Evolutionary conservation across 768 basidiomycete genomes (phyloP).

Genomic region (Cubamyces lactineus): DNA sequence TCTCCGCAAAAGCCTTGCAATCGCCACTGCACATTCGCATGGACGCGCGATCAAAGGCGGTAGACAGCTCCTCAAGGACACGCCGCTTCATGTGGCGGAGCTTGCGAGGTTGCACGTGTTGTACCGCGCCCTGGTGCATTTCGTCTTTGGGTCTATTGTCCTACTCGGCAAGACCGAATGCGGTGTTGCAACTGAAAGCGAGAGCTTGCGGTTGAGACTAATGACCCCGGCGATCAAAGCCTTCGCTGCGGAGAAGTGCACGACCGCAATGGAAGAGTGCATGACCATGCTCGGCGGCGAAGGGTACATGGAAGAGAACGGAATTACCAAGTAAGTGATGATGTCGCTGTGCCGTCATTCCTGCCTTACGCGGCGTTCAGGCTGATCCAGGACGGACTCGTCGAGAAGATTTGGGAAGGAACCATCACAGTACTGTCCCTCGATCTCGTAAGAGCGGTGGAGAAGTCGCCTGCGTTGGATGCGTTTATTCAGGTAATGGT

Average conservation of each 20-base stretch:
- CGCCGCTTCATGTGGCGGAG: conserved; percentile 64
- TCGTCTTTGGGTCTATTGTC: conserved; percentile 60
- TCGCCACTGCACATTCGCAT: conserved; percentile 64
- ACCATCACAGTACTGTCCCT: conserved; percentile 69
- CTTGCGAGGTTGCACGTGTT: conserved; percentile 62
- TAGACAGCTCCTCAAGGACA: conserved; percentile 51
- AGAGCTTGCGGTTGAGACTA: conserved; percentile 57
- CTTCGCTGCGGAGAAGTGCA: conserved; percentile 67
- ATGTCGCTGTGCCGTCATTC: background rate
- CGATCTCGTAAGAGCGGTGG: conserved; percentile 62
- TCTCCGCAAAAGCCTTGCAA: conserved; percentile 64
- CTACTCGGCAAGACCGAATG: conserved; percentile 69
- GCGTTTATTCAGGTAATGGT: conserved; percentile 52
- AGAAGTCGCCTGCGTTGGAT: conserved; percentile 45
- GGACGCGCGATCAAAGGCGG: conserved; percentile 61
- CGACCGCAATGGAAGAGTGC: conserved; percentile 67
- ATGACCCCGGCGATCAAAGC: conserved; percentile 73
- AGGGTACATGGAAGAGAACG: conserved; percentile 85
- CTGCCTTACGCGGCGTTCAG: conserved; percentile 30
- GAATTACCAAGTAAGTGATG: conserved; percentile 54
- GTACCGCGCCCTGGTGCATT: conserved; percentile 67
- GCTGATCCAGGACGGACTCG: conserved; percentile 66
- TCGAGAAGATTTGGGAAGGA: conserved; percentile 87
- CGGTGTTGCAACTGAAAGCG: conserved; percentile 50
- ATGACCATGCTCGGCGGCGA: conserved; percentile 77